Evolutionary conservation across 2,329 filamentous ascomycete genomes (phyloP).

Genomic region (Curvularia spicifera): DNA sequence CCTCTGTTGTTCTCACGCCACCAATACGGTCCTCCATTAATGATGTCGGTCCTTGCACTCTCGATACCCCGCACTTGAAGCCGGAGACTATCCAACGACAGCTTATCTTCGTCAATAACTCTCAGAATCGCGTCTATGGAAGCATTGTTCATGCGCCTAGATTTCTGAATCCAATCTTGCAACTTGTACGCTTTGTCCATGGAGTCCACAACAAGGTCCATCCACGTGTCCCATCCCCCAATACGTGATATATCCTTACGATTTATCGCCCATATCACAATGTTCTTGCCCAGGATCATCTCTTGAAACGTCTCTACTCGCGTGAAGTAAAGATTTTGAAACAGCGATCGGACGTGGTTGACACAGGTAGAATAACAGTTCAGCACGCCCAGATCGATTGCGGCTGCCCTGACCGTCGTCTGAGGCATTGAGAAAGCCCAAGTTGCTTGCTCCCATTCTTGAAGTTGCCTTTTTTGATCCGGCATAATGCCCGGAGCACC

Average conservation of each 20-base stretch:
- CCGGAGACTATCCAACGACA: constrained; percentile 1
- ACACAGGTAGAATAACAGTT: constrained; percentile 14
- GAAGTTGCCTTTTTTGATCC: constrained; percentile 2
- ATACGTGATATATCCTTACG: constrained; percentile 3
- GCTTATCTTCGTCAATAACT: constrained; percentile 5
- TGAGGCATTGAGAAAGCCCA: constrained; percentile 8
- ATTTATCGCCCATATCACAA: constrained; percentile 13
- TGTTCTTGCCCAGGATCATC: constrained; percentile 15
- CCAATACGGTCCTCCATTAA: constrained; percentile 12
- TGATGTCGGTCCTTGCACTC: constrained; percentile 9
- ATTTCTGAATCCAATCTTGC: constrained; percentile 2
- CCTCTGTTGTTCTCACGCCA: constrained; percentile 11
- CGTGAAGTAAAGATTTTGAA: constrained; percentile 10
- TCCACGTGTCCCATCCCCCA: constrained; percentile 11
- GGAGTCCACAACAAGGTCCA: constrained; percentile 8
- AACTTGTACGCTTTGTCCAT: constrained; percentile 10
- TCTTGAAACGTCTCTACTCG: constrained; percentile 14
- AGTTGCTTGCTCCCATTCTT: neutral
- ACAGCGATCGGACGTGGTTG: constrained; percentile 9
- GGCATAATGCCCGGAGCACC: constrained; percentile 5
- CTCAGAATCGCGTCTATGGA: constrained; percentile 7
- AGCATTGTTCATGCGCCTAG: neutral
- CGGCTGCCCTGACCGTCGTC: constrained; percentile 6
- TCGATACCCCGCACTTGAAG: constrained; percentile 6
- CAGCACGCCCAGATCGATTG: constrained; percentile 12